Evolutionary conservation across 768 basidiomycete species (phyloP), one percentile per base, ranked within the genome.

Genomic region (Calocybe indica): DNA sequence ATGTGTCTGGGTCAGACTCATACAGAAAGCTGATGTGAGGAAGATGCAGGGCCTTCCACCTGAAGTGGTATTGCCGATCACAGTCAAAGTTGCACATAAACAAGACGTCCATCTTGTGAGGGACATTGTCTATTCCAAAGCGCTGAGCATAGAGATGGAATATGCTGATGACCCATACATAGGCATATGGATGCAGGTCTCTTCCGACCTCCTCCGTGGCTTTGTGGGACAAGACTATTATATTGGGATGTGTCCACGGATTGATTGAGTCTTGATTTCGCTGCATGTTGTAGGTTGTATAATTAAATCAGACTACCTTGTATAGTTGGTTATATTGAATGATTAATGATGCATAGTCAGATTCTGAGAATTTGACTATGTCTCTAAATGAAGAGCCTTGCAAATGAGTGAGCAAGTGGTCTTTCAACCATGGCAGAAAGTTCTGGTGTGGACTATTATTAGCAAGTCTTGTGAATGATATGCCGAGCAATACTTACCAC

Each of bases 21-120:
- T 56, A 42, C 0, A 67, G 42, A 34, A 68, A 73, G 0, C 50
- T 49, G 12, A 72, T 40, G 0, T 56, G 49, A 30, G 58, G 62
- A 0, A 70, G 58, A 1, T 55, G 56, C 1, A 58, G 43, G 0
- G 48, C 36, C 2, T 50, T 30, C 45, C 55, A 64, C 0, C 68
- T 57, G 2, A 46, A 38, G 22, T 36, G 35, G 28, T 46, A 48
- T 6, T 37, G 46, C 0, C 29, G 31, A 45, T 67, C 58, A n/a
- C n/a, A n/a, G n/a, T n/a, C n/a, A n/a, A n/a, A n/a, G n/a, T n/a
- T n/a, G n/a, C n/a, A n/a, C n/a, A n/a, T n/a, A n/a, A n/a, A n/a
- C n/a, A n/a, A n/a, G n/a, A n/a, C n/a, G n/a, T n/a, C n/a, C n/a
- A n/a, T n/a, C n/a, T n/a, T n/a, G n/a, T n/a, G n/a, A n/a, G n/a